Base-by-base conservation (phyloP, 164 flowering plant genomes). In the Macadamia integrifolia region DNA sequence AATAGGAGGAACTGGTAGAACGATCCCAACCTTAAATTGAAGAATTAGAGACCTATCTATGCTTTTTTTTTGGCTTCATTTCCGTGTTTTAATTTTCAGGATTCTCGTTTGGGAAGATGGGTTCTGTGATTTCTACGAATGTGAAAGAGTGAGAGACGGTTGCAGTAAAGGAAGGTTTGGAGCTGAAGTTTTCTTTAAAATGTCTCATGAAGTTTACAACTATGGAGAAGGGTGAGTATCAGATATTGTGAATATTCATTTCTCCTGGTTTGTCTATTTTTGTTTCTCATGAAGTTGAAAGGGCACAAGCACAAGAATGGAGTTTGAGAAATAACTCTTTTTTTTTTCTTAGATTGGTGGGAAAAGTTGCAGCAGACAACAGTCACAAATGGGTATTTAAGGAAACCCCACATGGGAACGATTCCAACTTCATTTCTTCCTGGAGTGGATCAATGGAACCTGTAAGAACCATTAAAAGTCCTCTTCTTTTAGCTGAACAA, bases 71-170 rank as follows among this genome's bases (percentile, higher is more conserved):
- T 7, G 10, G 32, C 29, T 74, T 60, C 62, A 61, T 58, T 56
- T 13, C 62, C 48, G 6, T 29, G 8, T 30, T 13, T 48, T 35
- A 55, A 15, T 13, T 78, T 76, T 6, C 77, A 90, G 93, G 97
- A 90, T 86, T 77, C 86, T 90, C 61, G 92, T 87, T 32, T 90
- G 93, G 92, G 96, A 90, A 81, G 96, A 90, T 69, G 93, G 93
- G 62, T 87, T 71, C 60, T 88, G 92, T 69, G 89, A 90, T 77
- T 85, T 90, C 71, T 58, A 46, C 9, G 89, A 87, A 76, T 86
- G 96, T 64, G 87, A 84, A 58, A 66, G 76, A 60, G 83, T 77
- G 0, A 84, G 83, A 12, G 76, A 72, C 60, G 86, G 79, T 29
- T 79, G 68, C 63, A 18, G 67, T 2, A 78, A 76, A 48, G 85